Evolutionary conservation across 2,329 filamentous ascomycete species (phyloP), one percentile per base, ranked within the genome.

Genomic region (Mycosphaerella arachidis): DNA sequence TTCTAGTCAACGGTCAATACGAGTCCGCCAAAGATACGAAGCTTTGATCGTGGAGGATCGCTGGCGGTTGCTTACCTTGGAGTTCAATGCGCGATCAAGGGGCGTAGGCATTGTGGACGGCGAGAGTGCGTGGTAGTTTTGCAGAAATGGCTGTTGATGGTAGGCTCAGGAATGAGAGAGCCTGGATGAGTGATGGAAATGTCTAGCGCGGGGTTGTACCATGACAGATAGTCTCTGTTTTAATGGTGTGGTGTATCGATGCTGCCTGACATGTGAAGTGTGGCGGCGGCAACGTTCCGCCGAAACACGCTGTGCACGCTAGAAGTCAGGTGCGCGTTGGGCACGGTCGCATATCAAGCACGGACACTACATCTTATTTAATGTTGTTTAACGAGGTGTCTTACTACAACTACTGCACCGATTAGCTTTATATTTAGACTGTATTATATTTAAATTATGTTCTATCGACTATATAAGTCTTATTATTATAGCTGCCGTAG

Each of bases 71-170:
- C 50, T 33, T 7, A 78, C 78, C 67, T 74, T 74, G 58, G 76
- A 75, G 63, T 77, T 76, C 53, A 78, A 72, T 33, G 78, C 78
- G 62, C 77, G 74, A 64, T 81, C 79, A 61, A 81, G 74, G 54
- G 78, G 77, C 13, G 79, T 81, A 29, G 79, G 78, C 79, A 81
- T 81, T 45, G 53, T 74, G 68, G 55, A 56, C 59, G 31, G 1
- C 8, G 20, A n/a, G 12, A 40, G 37, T 43, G 10, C 7, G 35
- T 37, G 35, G 16, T 13, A 37, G 16, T 16, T 1, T 1, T 37
- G 30, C 9, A 29, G 24, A 1, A 24, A 24, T 24, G 24, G 24
- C 24, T 24, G 24, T 24, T 24, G 24, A 24, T 24, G 24, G 24
- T 24, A 24, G 24, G 24, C 2, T 24, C 24, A 24, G 24, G 24